Conservation (phyloP, 257 asterid species). For the Agastache rugosa region DNA sequence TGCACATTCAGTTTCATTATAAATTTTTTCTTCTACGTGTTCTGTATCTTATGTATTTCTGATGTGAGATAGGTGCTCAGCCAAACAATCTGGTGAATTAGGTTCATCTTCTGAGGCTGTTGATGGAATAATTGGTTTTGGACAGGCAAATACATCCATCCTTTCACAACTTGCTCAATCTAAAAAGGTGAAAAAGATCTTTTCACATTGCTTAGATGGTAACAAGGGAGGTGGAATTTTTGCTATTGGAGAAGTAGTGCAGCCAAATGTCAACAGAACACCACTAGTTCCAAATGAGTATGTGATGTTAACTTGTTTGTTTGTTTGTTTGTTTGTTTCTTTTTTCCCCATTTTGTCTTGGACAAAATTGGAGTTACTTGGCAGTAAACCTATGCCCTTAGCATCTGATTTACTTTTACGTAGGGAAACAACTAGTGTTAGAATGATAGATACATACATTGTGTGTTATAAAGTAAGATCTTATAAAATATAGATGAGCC, state of each 20-base stretch:
- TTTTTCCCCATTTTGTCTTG: background rate
- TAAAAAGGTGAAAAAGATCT: slow-evolving; percentile 74
- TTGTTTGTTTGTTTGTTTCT: slow-evolving; percentile 2
- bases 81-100: slow-evolving; percentile 66
- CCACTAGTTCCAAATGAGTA: slow-evolving; percentile 82
- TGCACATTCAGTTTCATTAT: background rate
- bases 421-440: background rate
- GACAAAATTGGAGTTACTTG: background rate
- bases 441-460: background rate
- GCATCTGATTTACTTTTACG: background rate
- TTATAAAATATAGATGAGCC: background rate
- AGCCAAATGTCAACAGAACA: slow-evolving; percentile 80
- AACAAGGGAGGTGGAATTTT: slow-evolving; percentile 91
- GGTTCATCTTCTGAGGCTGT: slow-evolving; percentile 77
- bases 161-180: slow-evolving; percentile 90
- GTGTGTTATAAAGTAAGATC: background rate
- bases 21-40: background rate
- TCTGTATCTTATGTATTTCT: slow-evolving; percentile 41
- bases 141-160: slow-evolving; percentile 92
- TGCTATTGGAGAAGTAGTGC: slow-evolving; percentile 89
- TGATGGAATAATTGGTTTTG: slow-evolving; percentile 97
- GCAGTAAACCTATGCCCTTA: background rate
- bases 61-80: slow-evolving; percentile 76
- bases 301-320: slow-evolving; percentile 37
- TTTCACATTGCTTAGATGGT: slow-evolving; percentile 96